Base-by-base conservation (phyloP, 2,329 filamentous ascomycete genomes). In the Neoascochyta sp. region DNA sequence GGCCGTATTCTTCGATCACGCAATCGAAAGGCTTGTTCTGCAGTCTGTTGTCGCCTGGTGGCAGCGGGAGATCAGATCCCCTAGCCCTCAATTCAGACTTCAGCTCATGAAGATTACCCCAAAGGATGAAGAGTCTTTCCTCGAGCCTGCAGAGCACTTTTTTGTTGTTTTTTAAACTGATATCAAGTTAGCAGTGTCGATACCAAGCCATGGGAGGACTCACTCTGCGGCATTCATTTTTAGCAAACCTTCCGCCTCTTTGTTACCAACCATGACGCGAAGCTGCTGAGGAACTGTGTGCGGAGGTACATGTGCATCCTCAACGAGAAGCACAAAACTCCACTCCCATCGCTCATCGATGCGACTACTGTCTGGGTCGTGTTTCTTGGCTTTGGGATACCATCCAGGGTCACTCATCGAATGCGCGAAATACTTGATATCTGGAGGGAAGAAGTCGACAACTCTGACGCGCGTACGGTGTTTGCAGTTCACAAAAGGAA, bases 301-400 rank as follows among this genome's bases (percentile, higher is more conserved):
- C 4, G 44, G 38, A 6, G 51, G 38, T 7, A 50, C 21, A 14
- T 65, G 58, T 0, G 75, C 79, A 43, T 89, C 85, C 60, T 94
- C 84, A 1, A 95, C 75, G 9, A 83, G 70, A 14, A 96, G 70
- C 13, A 76, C 77, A 61, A 95, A 95, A 9, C 76, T 74, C 89
- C 89, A 95, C 59, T 92, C 80, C 84, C 86, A 95, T 6, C 59
- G 32, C 19, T 75, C 72, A 27, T 65, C 18, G n/a, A n/a, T n/a
- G n/a, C n/a, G n/a, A n/a, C n/a, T n/a, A n/a, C n/a, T 42, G 1
- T 9, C 12, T 4, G 21, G 19, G 7, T 24, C 22, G 24, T 33
- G 73, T 16, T 80, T 71, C 12, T 44, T 39, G 6, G 59, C 27
- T 29, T 36, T 33, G 16, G 38, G 27, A 27, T 52, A 52, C 44